These are phyloP conservation scores for Neospermospora avenae DNA, from an alignment of 2,329 filamentous ascomycete genomes.

Conservation along the genomic window DNA sequence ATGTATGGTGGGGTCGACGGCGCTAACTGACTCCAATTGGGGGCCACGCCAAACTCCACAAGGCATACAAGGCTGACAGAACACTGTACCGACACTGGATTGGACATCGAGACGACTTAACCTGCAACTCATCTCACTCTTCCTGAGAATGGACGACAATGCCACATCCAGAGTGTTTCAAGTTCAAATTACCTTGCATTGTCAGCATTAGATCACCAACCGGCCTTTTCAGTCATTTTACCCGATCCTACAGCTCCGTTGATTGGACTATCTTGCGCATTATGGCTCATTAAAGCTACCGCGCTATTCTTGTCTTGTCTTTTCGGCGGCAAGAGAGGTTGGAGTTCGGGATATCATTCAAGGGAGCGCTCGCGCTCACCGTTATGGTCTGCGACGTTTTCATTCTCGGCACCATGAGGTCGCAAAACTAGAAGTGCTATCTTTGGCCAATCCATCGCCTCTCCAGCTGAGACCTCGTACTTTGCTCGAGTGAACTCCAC, in stretches of 20 bases:
- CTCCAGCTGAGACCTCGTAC: no score
- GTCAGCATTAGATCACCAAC: conserved; percentile 1
- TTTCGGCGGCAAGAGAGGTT: not conserved
- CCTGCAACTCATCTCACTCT: not conserved
- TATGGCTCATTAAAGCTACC: conserved; percentile 12
- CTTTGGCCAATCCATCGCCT: conserved; percentile 4
- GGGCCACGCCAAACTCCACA: not conserved
- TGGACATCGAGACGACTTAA: not conserved
- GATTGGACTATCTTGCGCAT: not conserved
- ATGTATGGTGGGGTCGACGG: conserved; percentile 10
- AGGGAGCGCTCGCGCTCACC: not conserved
- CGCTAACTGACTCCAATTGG: not conserved
- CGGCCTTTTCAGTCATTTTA: not conserved
- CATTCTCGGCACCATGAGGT: not conserved
- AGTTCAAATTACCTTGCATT: not conserved
- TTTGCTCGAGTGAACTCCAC: no score
- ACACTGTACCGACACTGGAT: no score
- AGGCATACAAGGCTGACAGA: conserved; percentile 8
- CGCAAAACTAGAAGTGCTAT: not conserved
- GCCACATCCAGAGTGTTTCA: conserved; percentile 10
- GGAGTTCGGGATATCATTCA: not conserved
- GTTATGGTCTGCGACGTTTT: not conserved
- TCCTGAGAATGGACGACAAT: not conserved
- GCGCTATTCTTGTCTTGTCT: conserved; percentile 15
- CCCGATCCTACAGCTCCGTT: not conserved